Percentiles rank a stretch among this genome's conserved stretches.
Conservation (phyloP, 2,329 filamentous ascomycete species). For the Mariannaea sp. region DNA sequence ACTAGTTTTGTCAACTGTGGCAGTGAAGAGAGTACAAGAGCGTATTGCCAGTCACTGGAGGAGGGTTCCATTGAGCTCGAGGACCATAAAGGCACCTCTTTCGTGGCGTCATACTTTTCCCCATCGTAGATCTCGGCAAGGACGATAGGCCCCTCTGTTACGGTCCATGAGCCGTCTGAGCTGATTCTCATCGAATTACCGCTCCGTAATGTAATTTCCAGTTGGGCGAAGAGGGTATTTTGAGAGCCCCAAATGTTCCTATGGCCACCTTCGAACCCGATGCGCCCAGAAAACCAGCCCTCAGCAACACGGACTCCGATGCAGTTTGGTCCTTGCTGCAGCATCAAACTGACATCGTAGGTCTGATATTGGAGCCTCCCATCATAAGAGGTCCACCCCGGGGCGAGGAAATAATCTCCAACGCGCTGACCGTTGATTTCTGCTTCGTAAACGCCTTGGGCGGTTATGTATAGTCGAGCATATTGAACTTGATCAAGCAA, state of each 20-base stretch:
- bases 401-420: conserved; percentile 49
- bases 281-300: conserved; percentile 54
- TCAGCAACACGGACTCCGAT: conserved; percentile 46
- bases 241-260: conserved; percentile 46
- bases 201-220: conserved; percentile 45
- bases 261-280: conserved; percentile 37
- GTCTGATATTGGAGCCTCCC: conserved; percentile 55
- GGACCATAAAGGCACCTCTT: conserved; percentile 30
- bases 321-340: conserved; percentile 17
- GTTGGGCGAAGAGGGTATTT: conserved; percentile 46
- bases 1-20: conserved; percentile 39
- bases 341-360: conserved; percentile 52
- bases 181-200: conserved; percentile 38
- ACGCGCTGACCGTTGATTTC: conserved; percentile 50
- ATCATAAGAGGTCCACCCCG: conserved; percentile 56
- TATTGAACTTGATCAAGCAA: conserved; percentile 2
- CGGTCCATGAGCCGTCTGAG: conserved; percentile 46
- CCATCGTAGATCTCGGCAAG: conserved; percentile 57
- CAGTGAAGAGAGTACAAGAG: conserved; percentile 20
- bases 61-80: conserved; percentile 26
- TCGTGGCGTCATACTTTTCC: conserved; percentile 53
- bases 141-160: conserved; percentile 41
- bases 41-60: conserved; percentile 2
- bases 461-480: conserved; percentile 51
- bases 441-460: conserved; percentile 51